These are phyloP conservation scores for Penicillium turbatum DNA, from an alignment of 495 filamentous ascomycete genomes.

Conservation along the genomic window DNA sequence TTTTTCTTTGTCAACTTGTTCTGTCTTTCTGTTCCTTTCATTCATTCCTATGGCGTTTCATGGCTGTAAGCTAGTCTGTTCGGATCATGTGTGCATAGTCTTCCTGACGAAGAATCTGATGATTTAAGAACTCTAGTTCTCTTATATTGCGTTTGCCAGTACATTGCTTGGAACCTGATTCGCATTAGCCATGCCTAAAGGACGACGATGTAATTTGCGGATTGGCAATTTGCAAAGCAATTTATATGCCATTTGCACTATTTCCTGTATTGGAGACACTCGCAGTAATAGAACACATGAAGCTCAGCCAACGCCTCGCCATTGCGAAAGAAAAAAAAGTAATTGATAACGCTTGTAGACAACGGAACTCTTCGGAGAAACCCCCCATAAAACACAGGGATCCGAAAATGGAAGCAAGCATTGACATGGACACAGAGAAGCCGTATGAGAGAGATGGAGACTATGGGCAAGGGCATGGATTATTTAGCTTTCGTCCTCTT, in stretches of 20 bases:
- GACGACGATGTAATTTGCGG: not conserved
- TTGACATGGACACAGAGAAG: conserved; percentile 1
- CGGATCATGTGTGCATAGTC: conserved; percentile 19
- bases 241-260: not conserved
- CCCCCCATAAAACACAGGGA: not conserved
- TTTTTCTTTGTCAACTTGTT: conserved; percentile 7
- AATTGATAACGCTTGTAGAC: conserved; percentile 29
- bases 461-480: not conserved
- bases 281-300: conserved; percentile 16
- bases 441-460: not conserved
- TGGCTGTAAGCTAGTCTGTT: not conserved
- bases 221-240: not conserved
- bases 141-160: not conserved
- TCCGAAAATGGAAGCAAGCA: not conserved
- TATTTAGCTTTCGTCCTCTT: not conserved
- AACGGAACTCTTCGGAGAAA: conserved; percentile 16
- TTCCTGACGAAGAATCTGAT: conserved; percentile 8
- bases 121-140: not conserved
- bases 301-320: conserved; percentile 36
- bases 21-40: conserved; percentile 2
- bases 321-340: conserved; percentile 19
- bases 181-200: not conserved
- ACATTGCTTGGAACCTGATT: conserved; percentile 1
- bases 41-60: conserved; percentile 8
- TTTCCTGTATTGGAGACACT: conserved; percentile 6